Base-by-base conservation (phyloP, 1,284 basidiomycete genomes). In the Jaminaea rosea region DNA sequence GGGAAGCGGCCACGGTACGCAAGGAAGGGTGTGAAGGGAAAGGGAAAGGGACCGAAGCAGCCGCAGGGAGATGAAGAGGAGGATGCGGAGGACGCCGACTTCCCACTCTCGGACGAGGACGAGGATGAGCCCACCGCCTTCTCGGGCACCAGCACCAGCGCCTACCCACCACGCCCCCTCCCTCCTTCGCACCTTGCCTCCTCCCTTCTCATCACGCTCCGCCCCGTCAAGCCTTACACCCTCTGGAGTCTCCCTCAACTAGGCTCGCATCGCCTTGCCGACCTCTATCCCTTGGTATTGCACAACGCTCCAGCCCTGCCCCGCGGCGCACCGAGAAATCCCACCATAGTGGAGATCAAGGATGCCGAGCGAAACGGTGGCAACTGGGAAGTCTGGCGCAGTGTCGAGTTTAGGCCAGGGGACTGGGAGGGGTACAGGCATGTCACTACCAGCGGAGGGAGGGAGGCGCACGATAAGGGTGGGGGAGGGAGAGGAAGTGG, bases 211-310 rank as follows among this genome's bases (percentile, higher is more conserved):
- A 80, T 97, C 47, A 94, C 93, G 0, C 77, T 97, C 31, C 81
- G 92, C 47, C 88, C 93, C 69, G 85, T 86, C 21, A 64, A 81
- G 0, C 94, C 93, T 0, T 98, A 98, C 73, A 89, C 86, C 1
- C 76, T 84, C 49, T 98, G 93, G 89, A 85, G 67, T 50, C 77
- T 74, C 13, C 58, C 75, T 26, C 58, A 51, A 49, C 59, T 56
- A 19, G 28, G 27, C 29, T 57, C 65, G 45, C n/a, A n/a, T n/a
- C 59, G 53, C 24, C 54, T 68, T 11, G 48, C 59, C 31, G 45
- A 53, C 15, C 39, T 44, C 81, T 88, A 69, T 56, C 90, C 39
- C 82, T 85, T 4, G 80, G 82, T 72, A 27, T 52, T 58, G 8
- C 46, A 49, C 5, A 55, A 59, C 6, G 69, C 71, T 4, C 68